phyloP scores from a whole-genome alignment of 1,284 basidiomycete species.

The Stereum hirsutum region DNA sequence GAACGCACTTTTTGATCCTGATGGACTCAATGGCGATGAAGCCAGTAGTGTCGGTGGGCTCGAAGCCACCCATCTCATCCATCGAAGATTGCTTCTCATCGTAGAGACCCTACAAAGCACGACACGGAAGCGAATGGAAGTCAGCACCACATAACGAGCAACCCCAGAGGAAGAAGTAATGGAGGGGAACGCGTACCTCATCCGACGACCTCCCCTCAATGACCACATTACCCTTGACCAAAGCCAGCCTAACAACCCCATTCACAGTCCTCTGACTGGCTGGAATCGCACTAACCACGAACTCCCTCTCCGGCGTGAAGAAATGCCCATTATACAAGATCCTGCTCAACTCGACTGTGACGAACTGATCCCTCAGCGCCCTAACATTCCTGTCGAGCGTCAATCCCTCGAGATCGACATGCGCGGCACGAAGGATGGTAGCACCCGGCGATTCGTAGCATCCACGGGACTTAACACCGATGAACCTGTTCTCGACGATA shows the following conservation, averaged over 20 bases:
- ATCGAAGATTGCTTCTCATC: conserved; percentile 97
- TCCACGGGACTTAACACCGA: conserved; percentile 96
- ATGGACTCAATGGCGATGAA: conserved; percentile 96
- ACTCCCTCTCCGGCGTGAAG: conserved; percentile 98
- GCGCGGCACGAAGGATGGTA: conserved; percentile 91
- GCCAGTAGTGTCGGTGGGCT: conserved; percentile 85
- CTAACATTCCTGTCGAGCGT: conserved; percentile 97
- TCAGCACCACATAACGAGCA: background rate
- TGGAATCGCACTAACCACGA: conserved; percentile 83
- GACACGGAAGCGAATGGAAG: too few relatives aligned
- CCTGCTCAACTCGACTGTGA: conserved; percentile 83
- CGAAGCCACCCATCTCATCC: conserved; percentile 98
- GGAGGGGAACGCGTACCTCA: conserved; percentile 50
- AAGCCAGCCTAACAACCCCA: conserved; percentile 81
- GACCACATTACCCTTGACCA: conserved; percentile 96
- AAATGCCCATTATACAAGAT: conserved; percentile 97
- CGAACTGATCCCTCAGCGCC: conserved; percentile 89
- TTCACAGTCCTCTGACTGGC: conserved; percentile 96
- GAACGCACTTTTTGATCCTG: conserved; percentile 84
- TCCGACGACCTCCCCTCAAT: conserved; percentile 89
- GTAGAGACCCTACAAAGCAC: conserved; percentile 94
- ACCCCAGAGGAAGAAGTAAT: background rate
- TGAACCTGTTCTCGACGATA: conserved; percentile 99
- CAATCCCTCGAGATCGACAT: conserved; percentile 95
- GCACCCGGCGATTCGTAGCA: conserved; percentile 98